Evolutionary conservation across 768 basidiomycete genomes (phyloP).

Genomic region (Amanita molliuscula): DNA sequence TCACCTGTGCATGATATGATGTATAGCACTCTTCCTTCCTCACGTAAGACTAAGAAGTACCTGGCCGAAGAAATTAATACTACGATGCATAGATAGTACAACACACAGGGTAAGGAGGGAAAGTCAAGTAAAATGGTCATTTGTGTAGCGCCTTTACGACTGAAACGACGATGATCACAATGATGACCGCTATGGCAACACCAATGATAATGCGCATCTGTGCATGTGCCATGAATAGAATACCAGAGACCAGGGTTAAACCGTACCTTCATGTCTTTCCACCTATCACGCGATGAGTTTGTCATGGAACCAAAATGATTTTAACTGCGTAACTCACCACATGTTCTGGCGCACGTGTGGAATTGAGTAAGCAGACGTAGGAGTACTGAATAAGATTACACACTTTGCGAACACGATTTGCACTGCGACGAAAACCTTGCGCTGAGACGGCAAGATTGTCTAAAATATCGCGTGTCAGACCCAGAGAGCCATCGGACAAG

Average conservation of each 20-base stretch:
- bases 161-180: slow-evolving; percentile 93
- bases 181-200: slow-evolving; percentile 78
- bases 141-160: slow-evolving; percentile 67
- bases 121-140: background rate
- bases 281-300: slow-evolving; percentile 35
- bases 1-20: background rate
- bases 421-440: slow-evolving; percentile 97
- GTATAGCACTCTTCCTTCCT: slow-evolving; percentile 2
- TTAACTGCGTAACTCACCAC: slow-evolving; percentile 42
- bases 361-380: slow-evolving; percentile 4
- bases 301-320: background rate
- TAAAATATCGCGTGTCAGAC: slow-evolving; percentile 18
- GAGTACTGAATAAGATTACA: slow-evolving; percentile 13
- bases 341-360: slow-evolving; percentile 49
- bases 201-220: slow-evolving; percentile 98
- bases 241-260: slow-evolving; percentile 3
- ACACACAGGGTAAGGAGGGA: slow-evolving; percentile 1
- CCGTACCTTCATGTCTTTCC: slow-evolving; percentile 94
- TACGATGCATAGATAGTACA: slow-evolving; percentile 10
- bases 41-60: background rate
- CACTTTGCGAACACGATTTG: slow-evolving; percentile 96
- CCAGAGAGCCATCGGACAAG: background rate
- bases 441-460: slow-evolving; percentile 97
- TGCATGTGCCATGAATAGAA: background rate
- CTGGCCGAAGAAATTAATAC: slow-evolving; percentile 9